phyloP scores from a whole-genome alignment of 805 yeast species.

The Saccharomycopsis olivae region DNA sequence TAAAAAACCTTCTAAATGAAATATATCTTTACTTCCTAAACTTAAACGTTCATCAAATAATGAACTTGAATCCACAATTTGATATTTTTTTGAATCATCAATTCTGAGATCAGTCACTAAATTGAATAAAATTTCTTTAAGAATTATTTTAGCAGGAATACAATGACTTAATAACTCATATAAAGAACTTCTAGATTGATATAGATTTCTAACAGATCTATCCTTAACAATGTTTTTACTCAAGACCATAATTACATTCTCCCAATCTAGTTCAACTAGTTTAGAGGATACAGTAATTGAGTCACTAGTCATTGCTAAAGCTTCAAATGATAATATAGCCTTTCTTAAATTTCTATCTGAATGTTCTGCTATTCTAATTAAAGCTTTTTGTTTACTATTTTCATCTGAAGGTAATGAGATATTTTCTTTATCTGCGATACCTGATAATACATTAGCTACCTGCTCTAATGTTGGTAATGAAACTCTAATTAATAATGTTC shows the following conservation, averaged over 20 bases:
- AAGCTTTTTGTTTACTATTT: slow-evolving; percentile 32
- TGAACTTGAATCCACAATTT: slow-evolving; percentile 50
- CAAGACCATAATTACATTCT: slow-evolving; percentile 57
- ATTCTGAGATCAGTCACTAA: slow-evolving; percentile 27
- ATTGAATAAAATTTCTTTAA: slow-evolving; percentile 49
- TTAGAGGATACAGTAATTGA: slow-evolving; percentile 35
- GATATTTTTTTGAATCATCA: slow-evolving; percentile 27
- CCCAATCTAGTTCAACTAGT: slow-evolving; percentile 80
- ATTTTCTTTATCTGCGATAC: slow-evolving; percentile 49
- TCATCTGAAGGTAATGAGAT: slow-evolving; percentile 28
- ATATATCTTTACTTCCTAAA: slow-evolving; percentile 80
- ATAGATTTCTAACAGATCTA: slow-evolving; percentile 47
- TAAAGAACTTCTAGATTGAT: slow-evolving; percentile 52
- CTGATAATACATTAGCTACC: slow-evolving; percentile 40
- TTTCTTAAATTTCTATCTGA: slow-evolving; percentile 68
- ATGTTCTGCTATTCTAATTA: slow-evolving; percentile 40
- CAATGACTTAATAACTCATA: slow-evolving; percentile 89
- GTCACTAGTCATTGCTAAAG: slow-evolving; percentile 64
- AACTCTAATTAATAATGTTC: slow-evolving; percentile 80
- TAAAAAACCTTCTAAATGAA: slow-evolving; percentile 89
- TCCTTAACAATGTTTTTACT: slow-evolving; percentile 50
- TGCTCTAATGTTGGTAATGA: slow-evolving; percentile 68
- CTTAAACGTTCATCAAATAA: slow-evolving; percentile 77
- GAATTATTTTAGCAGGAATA: slow-evolving; percentile 76
- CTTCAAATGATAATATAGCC: slow-evolving; percentile 71